Conservation (phyloP, 106 monocot species). For the Allium cepa region DNA sequence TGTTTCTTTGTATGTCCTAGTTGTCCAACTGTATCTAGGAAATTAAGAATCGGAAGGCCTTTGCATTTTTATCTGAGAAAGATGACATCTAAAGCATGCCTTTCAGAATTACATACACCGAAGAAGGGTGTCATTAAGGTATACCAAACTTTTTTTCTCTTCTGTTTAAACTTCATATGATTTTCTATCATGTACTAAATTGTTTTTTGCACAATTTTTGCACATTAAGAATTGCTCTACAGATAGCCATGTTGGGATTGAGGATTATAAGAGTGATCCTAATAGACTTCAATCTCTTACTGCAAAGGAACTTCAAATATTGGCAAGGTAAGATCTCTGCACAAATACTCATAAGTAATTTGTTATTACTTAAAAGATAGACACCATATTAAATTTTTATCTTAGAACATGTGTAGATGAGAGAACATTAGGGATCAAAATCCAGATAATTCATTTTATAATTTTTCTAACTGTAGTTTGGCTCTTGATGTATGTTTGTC, state of each 20-base stretch:
- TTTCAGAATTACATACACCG: conserved; percentile 9
- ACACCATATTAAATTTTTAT: too few relatives aligned
- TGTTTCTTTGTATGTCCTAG: neutral
- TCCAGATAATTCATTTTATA: neutral
- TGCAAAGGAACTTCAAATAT: conserved; percentile 55
- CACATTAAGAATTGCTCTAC: neutral
- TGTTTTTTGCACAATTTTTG: neutral
- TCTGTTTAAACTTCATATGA: neutral
- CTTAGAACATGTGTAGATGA: too few relatives aligned
- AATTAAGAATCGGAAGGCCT: conserved; percentile 9
- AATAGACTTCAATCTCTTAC: conserved; percentile 53
- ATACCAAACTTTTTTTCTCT: neutral
- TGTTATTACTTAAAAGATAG: neutral
- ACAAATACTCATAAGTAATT: neutral
- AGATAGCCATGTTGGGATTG: conserved; percentile 16
- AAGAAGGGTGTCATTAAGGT: conserved; percentile 17
- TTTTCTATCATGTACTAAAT: neutral
- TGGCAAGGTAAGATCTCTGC: conserved; percentile 37
- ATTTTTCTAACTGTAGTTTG: neutral
- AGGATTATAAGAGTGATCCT: conserved; percentile 33
- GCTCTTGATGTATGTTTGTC: conserved; percentile 2
- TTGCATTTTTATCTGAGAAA: conserved; percentile 11
- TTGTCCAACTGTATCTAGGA: conserved; percentile 12
- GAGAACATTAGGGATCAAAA: too few relatives aligned
- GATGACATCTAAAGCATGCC: conserved; percentile 13